These are phyloP conservation scores for Aspergillus sp. DNA, from an alignment of 2,329 filamentous ascomycete genomes.

Conservation along the genomic window DNA sequence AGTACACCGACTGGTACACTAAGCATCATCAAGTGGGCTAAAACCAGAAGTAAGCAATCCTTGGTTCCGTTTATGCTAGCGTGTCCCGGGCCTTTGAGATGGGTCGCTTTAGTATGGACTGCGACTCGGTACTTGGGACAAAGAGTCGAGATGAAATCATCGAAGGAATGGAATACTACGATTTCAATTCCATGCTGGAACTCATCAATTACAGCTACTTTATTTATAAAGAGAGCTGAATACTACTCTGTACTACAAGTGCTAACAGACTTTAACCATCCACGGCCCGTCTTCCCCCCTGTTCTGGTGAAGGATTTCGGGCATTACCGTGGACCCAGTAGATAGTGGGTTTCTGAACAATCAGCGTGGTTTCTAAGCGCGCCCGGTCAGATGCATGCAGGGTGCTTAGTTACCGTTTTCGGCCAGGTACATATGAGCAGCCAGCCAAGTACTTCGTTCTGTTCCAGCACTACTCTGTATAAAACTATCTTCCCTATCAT, in stretches of 20 bases:
- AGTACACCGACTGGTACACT: background rate
- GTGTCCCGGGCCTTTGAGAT: background rate
- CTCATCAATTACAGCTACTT: too few relatives aligned
- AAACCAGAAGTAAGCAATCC: background rate
- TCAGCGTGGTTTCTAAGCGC: background rate
- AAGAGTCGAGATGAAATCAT: too few relatives aligned
- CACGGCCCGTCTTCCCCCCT: slow-evolving; percentile 16
- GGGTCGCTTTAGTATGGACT: background rate
- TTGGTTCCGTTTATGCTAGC: background rate
- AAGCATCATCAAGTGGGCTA: background rate
- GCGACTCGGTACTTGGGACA: too few relatives aligned
- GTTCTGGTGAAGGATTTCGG: slow-evolving; percentile 11
- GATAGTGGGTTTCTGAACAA: background rate
- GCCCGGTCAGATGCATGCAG: background rate
- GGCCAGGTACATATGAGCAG: background rate
- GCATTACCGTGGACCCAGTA: slow-evolving; percentile 14
- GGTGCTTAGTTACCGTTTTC: background rate
- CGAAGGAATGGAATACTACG: too few relatives aligned
- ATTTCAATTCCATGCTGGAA: too few relatives aligned
- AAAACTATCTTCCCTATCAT: too few relatives aligned
- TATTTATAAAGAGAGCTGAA: too few relatives aligned
- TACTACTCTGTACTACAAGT: too few relatives aligned
- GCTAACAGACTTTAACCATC: slow-evolving; percentile 10
- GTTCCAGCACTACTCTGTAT: too few relatives aligned
- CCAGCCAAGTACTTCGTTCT: too few relatives aligned